Base-by-base conservation (phyloP, 352 stramenopile species). In the Phytophthora quininea region DNA sequence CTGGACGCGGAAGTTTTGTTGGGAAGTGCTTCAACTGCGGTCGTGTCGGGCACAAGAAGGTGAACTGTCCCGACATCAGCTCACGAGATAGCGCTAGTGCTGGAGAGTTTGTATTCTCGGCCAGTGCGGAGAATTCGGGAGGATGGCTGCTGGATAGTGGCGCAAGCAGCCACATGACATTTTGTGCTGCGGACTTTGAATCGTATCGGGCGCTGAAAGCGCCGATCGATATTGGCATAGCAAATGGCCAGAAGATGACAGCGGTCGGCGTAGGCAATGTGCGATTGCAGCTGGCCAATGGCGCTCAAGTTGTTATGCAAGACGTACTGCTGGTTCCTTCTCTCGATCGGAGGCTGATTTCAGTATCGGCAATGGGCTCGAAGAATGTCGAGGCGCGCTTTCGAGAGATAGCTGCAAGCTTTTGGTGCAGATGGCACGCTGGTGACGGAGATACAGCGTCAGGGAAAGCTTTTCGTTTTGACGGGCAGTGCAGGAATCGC, bases 81-180 rank as follows among this genome's bases (percentile, higher is more conserved):
- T 27, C 29, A 14, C 48, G 30, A 6, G n/a, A 27, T 8, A 30
- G 29, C 27, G 10, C 48, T 27, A 24, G 48, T 10, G 27, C 48
- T 42, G 48, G 48, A 27, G 48, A 54, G 24, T 54, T 27, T 54
- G 48, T 54, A n/a, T 54, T 54, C 48, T 54, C 48, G 10, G 48
- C 24, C 4, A 27, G 9, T 8, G 29, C 10, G 24, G 30, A 54
- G 32, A 30, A 56, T 14, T 31, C 50, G 14, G 31, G 29, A 8
- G 31, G 45, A 10, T 56, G 50, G 50, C 50, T 56, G 10, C 31
- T 56, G 4, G 50, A 56, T 32, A 45, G 31, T 9, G 50, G 31
- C 11, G 32, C 50, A 2, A 56, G 31, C 37, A 43, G 12, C 37
- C 37, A 8, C 37, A 12, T 43, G 37, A 43, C 12, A 43, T 43